phyloP scores from a whole-genome alignment of 2,329 filamentous ascomycete species.

The Venturia oleaginea region DNA sequence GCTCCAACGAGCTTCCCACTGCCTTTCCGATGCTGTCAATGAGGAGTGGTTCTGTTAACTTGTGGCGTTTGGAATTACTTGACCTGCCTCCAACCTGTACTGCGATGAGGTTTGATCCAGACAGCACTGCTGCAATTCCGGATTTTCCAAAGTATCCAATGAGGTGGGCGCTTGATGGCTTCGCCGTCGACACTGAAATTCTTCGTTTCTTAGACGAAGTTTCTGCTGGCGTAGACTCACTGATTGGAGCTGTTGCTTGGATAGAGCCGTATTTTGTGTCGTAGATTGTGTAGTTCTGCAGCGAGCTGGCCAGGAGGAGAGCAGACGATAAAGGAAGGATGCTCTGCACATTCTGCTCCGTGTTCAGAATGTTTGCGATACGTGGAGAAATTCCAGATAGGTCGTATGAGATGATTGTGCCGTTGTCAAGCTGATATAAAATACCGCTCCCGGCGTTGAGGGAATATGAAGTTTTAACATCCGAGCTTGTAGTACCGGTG shows the following conservation, averaged over 20 bases:
- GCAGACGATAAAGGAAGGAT: slow-evolving; percentile 60
- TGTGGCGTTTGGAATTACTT: slow-evolving; percentile 28
- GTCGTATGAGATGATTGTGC: slow-evolving; percentile 52
- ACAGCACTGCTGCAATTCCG: slow-evolving; percentile 56
- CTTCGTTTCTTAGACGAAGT: slow-evolving; percentile 26
- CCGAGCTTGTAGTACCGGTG: not conserved
- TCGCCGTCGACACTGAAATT: not conserved
- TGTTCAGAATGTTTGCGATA: slow-evolving; percentile 41
- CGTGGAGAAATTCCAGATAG: slow-evolving; percentile 54
- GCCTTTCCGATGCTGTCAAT: slow-evolving; percentile 68
- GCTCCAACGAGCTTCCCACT: slow-evolving; percentile 21
- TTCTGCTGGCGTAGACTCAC: slow-evolving; percentile 21
- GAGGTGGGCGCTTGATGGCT: not conserved
- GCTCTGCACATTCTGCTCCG: slow-evolving; percentile 45
- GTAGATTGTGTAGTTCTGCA: slow-evolving; percentile 34
- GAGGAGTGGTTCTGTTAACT: slow-evolving; percentile 44
- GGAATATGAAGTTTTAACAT: slow-evolving; percentile 22
- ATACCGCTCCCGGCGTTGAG: slow-evolving; percentile 56
- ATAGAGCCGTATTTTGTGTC: slow-evolving; percentile 57
- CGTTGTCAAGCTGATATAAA: slow-evolving; percentile 50
- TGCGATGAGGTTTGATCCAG: slow-evolving; percentile 55
- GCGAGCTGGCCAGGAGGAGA: slow-evolving; percentile 54
- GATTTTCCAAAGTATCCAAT: slow-evolving; percentile 52
- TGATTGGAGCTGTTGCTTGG: slow-evolving; percentile 30
- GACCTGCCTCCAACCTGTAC: slow-evolving; percentile 43